Evolutionary conservation across 1,139 yeast species (phyloP), one percentile per base, ranked within the genome.

Genomic region (Suhomyces taliae): DNA sequence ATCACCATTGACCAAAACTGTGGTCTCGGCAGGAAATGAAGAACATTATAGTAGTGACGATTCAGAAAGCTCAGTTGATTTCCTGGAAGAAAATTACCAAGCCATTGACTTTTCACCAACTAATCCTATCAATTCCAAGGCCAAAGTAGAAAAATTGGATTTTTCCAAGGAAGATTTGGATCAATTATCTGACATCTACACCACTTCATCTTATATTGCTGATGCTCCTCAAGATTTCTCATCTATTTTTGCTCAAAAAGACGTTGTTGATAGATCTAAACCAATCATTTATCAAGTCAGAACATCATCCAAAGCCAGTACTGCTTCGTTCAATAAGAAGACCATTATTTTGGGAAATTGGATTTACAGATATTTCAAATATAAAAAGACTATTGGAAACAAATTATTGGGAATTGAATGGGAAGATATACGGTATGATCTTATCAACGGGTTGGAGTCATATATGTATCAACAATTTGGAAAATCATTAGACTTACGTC

Each of bases 351-450:
- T 71, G 42, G 65, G 64, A 2, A 62, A 61, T 29, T 69, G 76
- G 75, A 56, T 74, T 26, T 56, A 59, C 51, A 64, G 66, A 37
- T 72, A 66, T 54, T 74, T 75, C 58, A 72, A 65, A 46, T 72
- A 72, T 50, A 74, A 70, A 46, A 72, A 70, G 51, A 59, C 70
- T 3, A 60, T 65, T n/a, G 67, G 68, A 2, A 70, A 70, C 56
- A 74, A 74, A 29, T 56, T 74, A 19, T 50, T 73, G 29, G 77
- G 72, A 1, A 69, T 75, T 56, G 79, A 73, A 57, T 75, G 78
- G 79, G 79, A 75, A 49, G 76, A 71, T 45, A 67, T 74, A 37
- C 59, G 79, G 34, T 64, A 68, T 45, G 80, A 75, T 39, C 55
- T 74, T 38, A 53, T 67, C 4, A 62, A 65, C 48, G 78, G 78